Base-by-base conservation (phyloP, 768 basidiomycete genomes). In the Asterophora lycoperdoides region DNA sequence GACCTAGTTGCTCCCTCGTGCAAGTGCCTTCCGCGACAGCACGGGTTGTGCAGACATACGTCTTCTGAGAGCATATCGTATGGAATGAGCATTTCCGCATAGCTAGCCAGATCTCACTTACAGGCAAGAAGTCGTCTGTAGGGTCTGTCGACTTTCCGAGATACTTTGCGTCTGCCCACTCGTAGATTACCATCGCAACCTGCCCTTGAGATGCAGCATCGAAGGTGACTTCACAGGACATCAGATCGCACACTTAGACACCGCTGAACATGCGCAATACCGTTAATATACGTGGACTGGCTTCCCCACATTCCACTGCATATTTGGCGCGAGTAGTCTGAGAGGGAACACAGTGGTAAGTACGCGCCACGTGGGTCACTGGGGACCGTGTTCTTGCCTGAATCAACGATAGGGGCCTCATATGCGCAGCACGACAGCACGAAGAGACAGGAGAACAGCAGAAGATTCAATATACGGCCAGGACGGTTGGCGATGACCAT, bases 221-320 rank as follows among this genome's bases (percentile, higher is more conserved):
- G 69, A 97, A 98, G 4, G 83, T 83, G 51, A 95, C 84, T 87
- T 51, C 17, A 48, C 20, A 43, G 46, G 32, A 32, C 51, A 44
- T 61, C 47, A 47, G 20, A 33, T 11, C 18, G 2, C 17, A 26
- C 37, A 14, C 10, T 33, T 36, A 49, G 2, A 41, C 34, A 9
- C 18, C 15, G 23, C 20, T 33, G 2, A 13, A 15, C 15, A 43
- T 18, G n/a, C 17, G n/a, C n/a, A 61, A 48, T 71, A 90, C 89
- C 86, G 65, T 91, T 90, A 58, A 96, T 93, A 68, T 81, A 86
- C 26, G 93, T 86, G 35, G 80, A 75, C 41, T 75, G 62, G 33
- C 82, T 81, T 20, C 80, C 88, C 83, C 89, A 98, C 91, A 98
- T 95, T 45, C 94, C 94, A 52, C 88, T 91, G 69, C 94, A 98